Conservation (phyloP, 495 filamentous ascomycete species). For the Chaetomium tenue region DNA sequence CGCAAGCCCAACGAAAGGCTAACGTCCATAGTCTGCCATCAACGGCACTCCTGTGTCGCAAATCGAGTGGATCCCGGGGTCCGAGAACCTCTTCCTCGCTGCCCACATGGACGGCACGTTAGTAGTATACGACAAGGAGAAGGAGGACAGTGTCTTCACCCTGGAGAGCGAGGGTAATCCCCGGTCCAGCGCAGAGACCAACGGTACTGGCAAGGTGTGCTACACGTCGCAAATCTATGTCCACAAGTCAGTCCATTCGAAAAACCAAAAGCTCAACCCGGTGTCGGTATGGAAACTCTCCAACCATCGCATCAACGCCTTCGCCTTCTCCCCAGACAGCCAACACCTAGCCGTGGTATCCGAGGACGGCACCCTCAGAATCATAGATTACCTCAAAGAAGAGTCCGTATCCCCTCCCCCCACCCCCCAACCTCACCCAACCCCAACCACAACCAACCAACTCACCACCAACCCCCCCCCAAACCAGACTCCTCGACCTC, state of each 20-base stretch:
- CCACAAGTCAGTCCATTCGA: constrained; percentile 84
- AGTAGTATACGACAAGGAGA: constrained; percentile 97
- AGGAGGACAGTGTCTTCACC: constrained; percentile 73
- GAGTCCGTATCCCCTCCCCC: constrained; percentile 49
- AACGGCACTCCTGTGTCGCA: constrained; percentile 79
- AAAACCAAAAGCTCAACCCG: constrained; percentile 90
- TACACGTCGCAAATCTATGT: constrained; percentile 54
- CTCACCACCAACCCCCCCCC: not conserved
- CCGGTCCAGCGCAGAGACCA: constrained; percentile 36
- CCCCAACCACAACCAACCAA: not conserved
- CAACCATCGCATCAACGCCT: constrained; percentile 81
- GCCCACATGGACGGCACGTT: constrained; percentile 92
- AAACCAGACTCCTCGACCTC: constrained; percentile 69
- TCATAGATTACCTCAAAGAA: constrained; percentile 90
- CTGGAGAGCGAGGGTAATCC: constrained; percentile 47
- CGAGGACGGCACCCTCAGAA: constrained; percentile 83
- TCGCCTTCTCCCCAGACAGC: constrained; percentile 84
- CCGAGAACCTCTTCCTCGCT: constrained; percentile 90
- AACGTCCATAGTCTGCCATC: constrained; percentile 64
- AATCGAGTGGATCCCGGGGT: constrained; percentile 89
- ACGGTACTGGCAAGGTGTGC: constrained; percentile 29
- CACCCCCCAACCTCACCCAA: not conserved
- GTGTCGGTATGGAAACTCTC: constrained; percentile 88
- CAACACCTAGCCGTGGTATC: constrained; percentile 86
- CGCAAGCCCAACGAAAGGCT: not conserved